Evolutionary conservation across 2,329 filamentous ascomycete species (phyloP), one percentile per base, ranked within the genome.

Genomic region (Aspergillus sp.): DNA sequence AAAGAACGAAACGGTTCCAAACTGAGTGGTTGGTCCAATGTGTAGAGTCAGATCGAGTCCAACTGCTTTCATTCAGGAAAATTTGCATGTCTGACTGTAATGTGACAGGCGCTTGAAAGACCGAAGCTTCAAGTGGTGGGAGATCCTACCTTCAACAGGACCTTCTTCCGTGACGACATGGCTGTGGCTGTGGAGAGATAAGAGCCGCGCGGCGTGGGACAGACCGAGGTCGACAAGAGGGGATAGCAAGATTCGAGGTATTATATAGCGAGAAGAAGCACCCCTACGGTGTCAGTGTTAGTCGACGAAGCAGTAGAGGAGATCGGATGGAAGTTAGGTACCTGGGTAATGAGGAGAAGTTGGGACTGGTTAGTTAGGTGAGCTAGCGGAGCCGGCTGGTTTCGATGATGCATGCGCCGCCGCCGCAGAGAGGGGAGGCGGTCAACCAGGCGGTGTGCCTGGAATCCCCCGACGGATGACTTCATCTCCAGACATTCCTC

Each of bases 161-260:
- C 89, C 87, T 94, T 94, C 88, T 93, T 94, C 73, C 87, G 82
- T 66, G 88, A 88, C 71, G 88, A 81, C 88, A 91, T 91, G 69
- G 66, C 45, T 52, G 50, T 54, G 52, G 47, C 19, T 41, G 50
- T 36, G 34, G 41, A 34, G 36, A 41, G 23, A 44, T 45, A 55
- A 47, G 45, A 47, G 31, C 14, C 9, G 42, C 9, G n/a, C 41
- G 21, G 5, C 14, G 31, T 17, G 21, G 19, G 9, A 36, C 44
- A 47, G 43, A 29, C 13, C 21, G 40, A 17, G 14, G 19, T 6
- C 10, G 6, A 31, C 5, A 31, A 9, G 11, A n/a, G 13, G 20
- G 3, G n/a, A 14, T 20, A 21, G 20, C 11, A 40, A 47, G 45
- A 25, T 20, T 19, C 45, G 40, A 14, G 19, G 14, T 42, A 42